Evolutionary conservation across 129 eudicot species (phyloP).

Genomic region (Tanacetum coccineum): DNA sequence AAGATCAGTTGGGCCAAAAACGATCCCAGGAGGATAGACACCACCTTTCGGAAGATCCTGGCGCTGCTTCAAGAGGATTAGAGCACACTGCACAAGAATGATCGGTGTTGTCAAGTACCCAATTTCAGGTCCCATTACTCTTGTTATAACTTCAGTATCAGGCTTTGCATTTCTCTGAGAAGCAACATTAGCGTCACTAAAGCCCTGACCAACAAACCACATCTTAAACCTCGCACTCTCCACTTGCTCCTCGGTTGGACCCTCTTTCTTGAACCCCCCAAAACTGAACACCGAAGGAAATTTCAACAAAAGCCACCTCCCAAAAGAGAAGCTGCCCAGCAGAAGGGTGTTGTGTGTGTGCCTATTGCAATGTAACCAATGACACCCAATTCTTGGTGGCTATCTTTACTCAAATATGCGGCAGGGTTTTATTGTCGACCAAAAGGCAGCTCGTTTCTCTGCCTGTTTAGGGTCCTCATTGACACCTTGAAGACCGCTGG

Average conservation of each 20-base stretch:
- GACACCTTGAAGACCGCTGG: constrained; percentile 72
- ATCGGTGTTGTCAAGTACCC: constrained; percentile 88
- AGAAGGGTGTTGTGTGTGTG: constrained; percentile 67
- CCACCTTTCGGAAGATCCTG: constrained; percentile 83
- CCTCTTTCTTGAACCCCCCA: constrained; percentile 77
- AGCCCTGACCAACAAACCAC: constrained; percentile 97
- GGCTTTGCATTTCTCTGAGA: constrained; percentile 52
- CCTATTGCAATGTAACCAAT: constrained; percentile 57
- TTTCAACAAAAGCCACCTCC: constrained; percentile 80
- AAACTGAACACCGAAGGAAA: constrained; percentile 80
- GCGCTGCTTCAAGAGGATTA: constrained; percentile 44
- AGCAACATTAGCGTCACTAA: constrained; percentile 44
- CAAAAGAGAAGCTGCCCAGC: constrained; percentile 50
- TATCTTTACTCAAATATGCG: constrained; percentile 84
- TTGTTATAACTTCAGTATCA: constrained; percentile 44
- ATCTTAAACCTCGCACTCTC: constrained; percentile 81
- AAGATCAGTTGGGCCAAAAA: constrained; percentile 82
- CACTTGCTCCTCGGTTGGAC: constrained; percentile 93
- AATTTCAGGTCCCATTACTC: constrained; percentile 72
- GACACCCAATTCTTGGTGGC: constrained; percentile 62
- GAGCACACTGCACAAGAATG: constrained; percentile 69
- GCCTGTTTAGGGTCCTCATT: constrained; percentile 56
- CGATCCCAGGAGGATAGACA: constrained; percentile 75
- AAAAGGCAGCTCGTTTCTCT: constrained; percentile 58
- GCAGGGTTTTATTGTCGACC: constrained; percentile 91